Evolutionary conservation across 2,329 filamentous ascomycete genomes (phyloP), one percentile per base, ranked within the genome.

Genomic region (Colletotrichum lindemuthianum): DNA sequence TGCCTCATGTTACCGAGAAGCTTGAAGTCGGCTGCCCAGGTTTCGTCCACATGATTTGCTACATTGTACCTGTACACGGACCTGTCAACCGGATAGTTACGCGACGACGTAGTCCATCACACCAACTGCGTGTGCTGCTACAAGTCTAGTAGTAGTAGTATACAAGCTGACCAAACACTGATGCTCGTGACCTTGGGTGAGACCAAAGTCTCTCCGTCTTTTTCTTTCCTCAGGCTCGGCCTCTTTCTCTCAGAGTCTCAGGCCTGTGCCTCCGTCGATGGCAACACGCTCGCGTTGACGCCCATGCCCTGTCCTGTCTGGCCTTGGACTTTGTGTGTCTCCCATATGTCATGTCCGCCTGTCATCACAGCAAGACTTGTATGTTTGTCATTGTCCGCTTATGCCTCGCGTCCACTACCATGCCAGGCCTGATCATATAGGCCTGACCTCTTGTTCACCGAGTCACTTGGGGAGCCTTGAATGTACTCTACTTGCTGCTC

Each of bases 11-110:
- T 24, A n/a, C 4, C 24, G 24, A 24, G 24, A 48, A 59, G 54
- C 48, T 41, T 41, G 48, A 40, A 60, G 33, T 55, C 60, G 50
- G 43, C 60, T 59, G 59, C 50, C 56, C 44, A 33, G 15, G 24
- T 44, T 43, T 15, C 51, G 48, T 52, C 63, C 63, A 52, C 63
- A 63, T 65, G 63, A 65, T 65, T 52, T 58, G 63, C 47, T 65
- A 41, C 34, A 43, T 53, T 43, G 56, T 59, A 54, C 40, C 49
- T 59, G 45, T 56, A 56, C 43, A 47, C 53, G 40, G n/a, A 41
- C 24, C 24, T 24, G 24, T 24, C 24, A 4, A 24, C 24, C 24
- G 24, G 24, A 24, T 24, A 24, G 24, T 24, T 24, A 24, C 24
- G 24, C 24, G 24, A 24, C 24, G 24, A 24, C 24, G 24, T 24